These are phyloP conservation scores for Suillus subalutaceus DNA, from an alignment of 768 basidiomycete species.

Conservation along the genomic window DNA sequence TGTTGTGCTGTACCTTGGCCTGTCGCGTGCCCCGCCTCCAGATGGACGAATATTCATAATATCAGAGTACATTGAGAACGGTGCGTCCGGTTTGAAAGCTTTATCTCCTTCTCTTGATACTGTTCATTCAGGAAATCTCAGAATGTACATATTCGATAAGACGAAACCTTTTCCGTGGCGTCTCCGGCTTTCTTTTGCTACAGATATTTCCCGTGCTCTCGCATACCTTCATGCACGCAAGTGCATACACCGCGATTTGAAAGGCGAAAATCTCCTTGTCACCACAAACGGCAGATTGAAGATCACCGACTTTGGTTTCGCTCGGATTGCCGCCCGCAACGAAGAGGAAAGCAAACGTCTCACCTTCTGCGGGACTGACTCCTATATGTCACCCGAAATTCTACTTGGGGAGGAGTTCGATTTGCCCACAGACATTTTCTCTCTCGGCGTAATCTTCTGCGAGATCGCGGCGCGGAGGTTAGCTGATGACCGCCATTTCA, in stretches of 20 bases:
- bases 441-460: constrained; percentile 89
- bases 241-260: constrained; percentile 89
- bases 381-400: constrained; percentile 98
- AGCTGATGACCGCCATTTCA: constrained; percentile 81
- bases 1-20: constrained; percentile 91
- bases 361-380: constrained; percentile 88
- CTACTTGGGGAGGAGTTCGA: constrained; percentile 90
- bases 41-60: constrained; percentile 91
- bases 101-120: background rate
- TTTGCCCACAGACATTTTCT: constrained; percentile 93
- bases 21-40: constrained; percentile 75
- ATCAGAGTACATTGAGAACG: constrained; percentile 92
- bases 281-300: constrained; percentile 94
- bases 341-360: constrained; percentile 86
- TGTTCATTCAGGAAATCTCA: constrained; percentile 60
- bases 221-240: constrained; percentile 96
- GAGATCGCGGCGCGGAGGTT: constrained; percentile 85
- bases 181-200: constrained; percentile 91
- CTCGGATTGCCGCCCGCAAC: constrained; percentile 90
- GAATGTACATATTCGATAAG: constrained; percentile 88
- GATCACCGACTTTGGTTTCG: constrained; percentile 98
- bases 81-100: constrained; percentile 30
- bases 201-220: constrained; percentile 91
- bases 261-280: constrained; percentile 96
- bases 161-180: constrained; percentile 88